A percentile compares a stretch with the other conserved stretches of the same genome.
Evolutionary conservation across 1,284 basidiomycete species (phyloP).

Genomic region (Puccinia hordei): DNA sequence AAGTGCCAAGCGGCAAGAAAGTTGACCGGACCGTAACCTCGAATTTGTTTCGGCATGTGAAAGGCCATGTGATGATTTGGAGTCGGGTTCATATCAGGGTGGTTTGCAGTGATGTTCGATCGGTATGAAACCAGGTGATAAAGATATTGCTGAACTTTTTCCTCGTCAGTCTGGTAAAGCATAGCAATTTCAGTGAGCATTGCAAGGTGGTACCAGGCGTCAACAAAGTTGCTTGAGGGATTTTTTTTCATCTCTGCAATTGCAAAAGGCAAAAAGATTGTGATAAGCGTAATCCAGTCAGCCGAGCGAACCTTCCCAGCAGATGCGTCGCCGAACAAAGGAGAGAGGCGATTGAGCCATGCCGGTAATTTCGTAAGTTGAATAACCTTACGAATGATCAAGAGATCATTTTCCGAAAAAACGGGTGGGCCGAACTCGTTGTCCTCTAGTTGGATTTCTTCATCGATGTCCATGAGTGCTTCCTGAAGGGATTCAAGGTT

Average conservation of each 20-base stretch:
- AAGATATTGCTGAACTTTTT: slow-evolving; percentile 31
- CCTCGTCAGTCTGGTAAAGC: slow-evolving; percentile 8
- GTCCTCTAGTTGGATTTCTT: slow-evolving; percentile 1
- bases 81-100: slow-evolving; percentile 20
- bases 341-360: slow-evolving; percentile 17
- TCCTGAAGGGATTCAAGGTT: slow-evolving; percentile 4
- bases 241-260: neutral
- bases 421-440: neutral
- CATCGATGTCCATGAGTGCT: slow-evolving; percentile 22
- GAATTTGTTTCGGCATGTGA: slow-evolving; percentile 15
- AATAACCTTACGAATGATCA: neutral
- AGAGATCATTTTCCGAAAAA: neutral
- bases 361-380: neutral
- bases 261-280: slow-evolving; percentile 19
- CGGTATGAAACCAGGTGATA: slow-evolving; percentile 25
- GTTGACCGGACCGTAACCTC: slow-evolving; percentile 9
- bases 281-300: slow-evolving; percentile 23
- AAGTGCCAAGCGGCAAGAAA: slow-evolving; percentile 36
- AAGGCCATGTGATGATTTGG: slow-evolving; percentile 46
- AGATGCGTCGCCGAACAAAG: slow-evolving; percentile 13
- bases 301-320: slow-evolving; percentile 22
- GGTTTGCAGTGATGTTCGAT: neutral
- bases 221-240: neutral
- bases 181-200: slow-evolving; percentile 34
- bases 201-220: slow-evolving; percentile 24